Evolutionary conservation across 2,329 filamentous ascomycete species (phyloP).

Genomic region (Paraconiothyrium brasiliense): DNA sequence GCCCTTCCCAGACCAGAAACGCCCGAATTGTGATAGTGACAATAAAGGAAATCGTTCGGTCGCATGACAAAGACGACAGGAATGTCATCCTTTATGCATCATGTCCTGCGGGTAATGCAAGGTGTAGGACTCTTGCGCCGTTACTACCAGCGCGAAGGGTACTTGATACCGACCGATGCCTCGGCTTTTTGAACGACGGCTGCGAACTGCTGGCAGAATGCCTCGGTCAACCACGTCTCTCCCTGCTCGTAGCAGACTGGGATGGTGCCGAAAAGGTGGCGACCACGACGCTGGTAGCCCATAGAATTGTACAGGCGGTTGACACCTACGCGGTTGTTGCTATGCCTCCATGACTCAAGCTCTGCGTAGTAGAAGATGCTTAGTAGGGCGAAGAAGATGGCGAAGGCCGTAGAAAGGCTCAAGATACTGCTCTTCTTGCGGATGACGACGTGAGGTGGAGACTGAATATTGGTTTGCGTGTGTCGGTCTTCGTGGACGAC

Average conservation of each 20-base stretch:
- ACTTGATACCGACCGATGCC: background rate
- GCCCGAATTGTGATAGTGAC: background rate
- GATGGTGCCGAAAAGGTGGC: slow-evolving; percentile 11
- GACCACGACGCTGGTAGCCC: slow-evolving; percentile 5
- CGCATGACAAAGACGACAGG: background rate
- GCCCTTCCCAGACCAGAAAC: slow-evolving; percentile 5
- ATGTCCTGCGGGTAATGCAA: background rate
- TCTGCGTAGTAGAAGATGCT: background rate
- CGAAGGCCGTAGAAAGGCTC: background rate
- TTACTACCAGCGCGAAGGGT: slow-evolving; percentile 4
- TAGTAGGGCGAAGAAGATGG: slow-evolving; percentile 10
- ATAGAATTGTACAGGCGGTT: slow-evolving; percentile 10
- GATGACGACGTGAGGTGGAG: background rate
- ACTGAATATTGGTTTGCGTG: background rate
- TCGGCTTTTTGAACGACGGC: background rate
- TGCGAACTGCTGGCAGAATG: slow-evolving; percentile 11
- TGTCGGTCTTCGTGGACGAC: background rate
- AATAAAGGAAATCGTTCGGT: background rate
- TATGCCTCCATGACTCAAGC: background rate
- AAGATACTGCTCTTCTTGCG: slow-evolving; percentile 9
- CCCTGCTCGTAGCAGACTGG: slow-evolving; percentile 9
- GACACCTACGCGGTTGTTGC: background rate
- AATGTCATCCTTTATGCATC: background rate
- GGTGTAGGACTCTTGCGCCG: background rate
- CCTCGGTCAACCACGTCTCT: background rate